phyloP scores from a whole-genome alignment of 805 yeast species.

The Phaffomyces opuntiae region DNA sequence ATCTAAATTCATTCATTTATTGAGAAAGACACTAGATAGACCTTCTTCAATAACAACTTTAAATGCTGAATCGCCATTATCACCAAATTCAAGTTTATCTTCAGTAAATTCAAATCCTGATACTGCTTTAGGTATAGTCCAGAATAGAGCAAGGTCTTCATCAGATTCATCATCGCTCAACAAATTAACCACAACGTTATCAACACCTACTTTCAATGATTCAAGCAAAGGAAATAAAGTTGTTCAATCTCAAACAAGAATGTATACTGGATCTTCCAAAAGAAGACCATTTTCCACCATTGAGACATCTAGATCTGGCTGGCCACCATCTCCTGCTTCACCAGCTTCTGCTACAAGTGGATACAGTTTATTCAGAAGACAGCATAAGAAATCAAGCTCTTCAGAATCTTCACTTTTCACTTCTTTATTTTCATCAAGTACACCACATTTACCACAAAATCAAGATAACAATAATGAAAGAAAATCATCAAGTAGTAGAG shows the following conservation, averaged over 20 bases:
- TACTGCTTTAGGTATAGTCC: background rate
- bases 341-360: constrained; percentile 27
- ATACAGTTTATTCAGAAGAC: constrained; percentile 52
- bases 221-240: background rate
- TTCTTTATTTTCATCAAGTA: constrained; percentile 32
- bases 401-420: constrained; percentile 44
- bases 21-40: constrained; percentile 35
- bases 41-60: constrained; percentile 16
- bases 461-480: constrained; percentile 10
- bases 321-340: constrained; percentile 30
- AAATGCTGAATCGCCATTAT: constrained; percentile 10
- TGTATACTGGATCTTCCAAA: background rate
- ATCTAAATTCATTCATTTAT: constrained; percentile 47
- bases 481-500: constrained; percentile 5
- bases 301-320: constrained; percentile 23
- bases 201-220: constrained; percentile 26
- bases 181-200: constrained; percentile 27
- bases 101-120: constrained; percentile 20
- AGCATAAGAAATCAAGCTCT: constrained; percentile 58
- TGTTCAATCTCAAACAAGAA: background rate
- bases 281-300: constrained; percentile 32
- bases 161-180: constrained; percentile 20
- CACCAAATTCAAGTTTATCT: constrained; percentile 12
- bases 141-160: constrained; percentile 18
- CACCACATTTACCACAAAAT: constrained; percentile 15